Conservation (phyloP, 2,329 filamentous ascomycete species). For the Cladophialophora immunda region DNA sequence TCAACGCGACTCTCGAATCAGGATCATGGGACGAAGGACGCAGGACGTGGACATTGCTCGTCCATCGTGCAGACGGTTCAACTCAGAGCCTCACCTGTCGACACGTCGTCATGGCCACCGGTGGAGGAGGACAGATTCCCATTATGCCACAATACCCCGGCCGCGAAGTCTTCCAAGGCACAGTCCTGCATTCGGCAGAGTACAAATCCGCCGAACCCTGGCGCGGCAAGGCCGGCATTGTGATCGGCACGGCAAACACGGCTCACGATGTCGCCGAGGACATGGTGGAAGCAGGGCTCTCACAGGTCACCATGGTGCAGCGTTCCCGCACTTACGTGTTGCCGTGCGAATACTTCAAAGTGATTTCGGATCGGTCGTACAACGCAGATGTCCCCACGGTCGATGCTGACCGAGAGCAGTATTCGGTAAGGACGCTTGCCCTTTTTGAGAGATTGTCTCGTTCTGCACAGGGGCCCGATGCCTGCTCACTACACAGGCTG, state of each 20-base stretch:
- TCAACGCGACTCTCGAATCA: conserved; percentile 49
- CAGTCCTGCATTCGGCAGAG: conserved; percentile 47
- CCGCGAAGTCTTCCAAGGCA: conserved; percentile 49
- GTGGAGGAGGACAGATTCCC: conserved; percentile 28
- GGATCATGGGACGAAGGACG: conserved; percentile 51
- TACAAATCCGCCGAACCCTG: conserved; percentile 47
- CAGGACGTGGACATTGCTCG: conserved; percentile 51
- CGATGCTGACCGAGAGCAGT: conserved; percentile 36
- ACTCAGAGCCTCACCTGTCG: conserved; percentile 13
- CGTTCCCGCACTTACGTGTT: conserved; percentile 50
- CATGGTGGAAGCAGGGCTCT: conserved; percentile 53
- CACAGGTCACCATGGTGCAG: conserved; percentile 58
- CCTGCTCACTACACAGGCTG: not conserved
- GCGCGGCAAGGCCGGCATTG: conserved; percentile 54
- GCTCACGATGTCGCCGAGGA: conserved; percentile 59
- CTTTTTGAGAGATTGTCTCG: not conserved
- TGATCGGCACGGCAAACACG: conserved; percentile 60
- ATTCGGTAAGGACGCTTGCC: conserved; percentile 28
- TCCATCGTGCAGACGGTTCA: conserved; percentile 39
- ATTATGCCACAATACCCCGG: conserved; percentile 40
- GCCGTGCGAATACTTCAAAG: conserved; percentile 40
- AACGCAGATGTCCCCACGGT: conserved; percentile 39
- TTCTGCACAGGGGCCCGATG: not conserved
- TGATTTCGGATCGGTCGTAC: conserved; percentile 36
- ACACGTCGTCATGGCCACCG: conserved; percentile 28